Evolutionary conservation across 192 early-diverging fungal genomes (phyloP).

Genomic region (Umbelopsis sp.): DNA sequence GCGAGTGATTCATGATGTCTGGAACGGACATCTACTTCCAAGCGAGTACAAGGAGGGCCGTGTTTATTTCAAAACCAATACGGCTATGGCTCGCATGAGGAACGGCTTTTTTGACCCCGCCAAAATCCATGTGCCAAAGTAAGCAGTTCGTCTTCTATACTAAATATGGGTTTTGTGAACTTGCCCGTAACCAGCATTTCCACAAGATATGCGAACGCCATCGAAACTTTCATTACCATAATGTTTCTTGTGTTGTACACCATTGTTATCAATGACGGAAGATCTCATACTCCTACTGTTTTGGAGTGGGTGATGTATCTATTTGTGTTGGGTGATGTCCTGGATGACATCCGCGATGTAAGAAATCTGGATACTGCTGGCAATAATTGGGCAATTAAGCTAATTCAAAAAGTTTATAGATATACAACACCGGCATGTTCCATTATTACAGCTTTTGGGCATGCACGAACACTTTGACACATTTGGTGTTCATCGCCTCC

Average conservation of each 20-base stretch:
- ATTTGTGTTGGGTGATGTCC: conserved; percentile 2
- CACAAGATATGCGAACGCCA: conserved; percentile 14
- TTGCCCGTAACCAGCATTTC: neutral
- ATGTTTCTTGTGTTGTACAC: conserved; percentile 17
- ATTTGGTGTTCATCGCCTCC: conserved; percentile 17
- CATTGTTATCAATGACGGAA: conserved; percentile 10
- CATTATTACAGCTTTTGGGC: conserved; percentile 23
- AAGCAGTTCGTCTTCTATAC: neutral
- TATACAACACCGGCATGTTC: conserved; percentile 16
- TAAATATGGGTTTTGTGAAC: neutral
- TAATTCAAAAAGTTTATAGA: neutral
- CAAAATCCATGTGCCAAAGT: conserved; percentile 16
- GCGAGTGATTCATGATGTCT: conserved; percentile 17
- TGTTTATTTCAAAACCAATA: neutral
- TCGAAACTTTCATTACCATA: conserved; percentile 15
- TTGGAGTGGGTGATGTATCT: conserved; percentile 18
- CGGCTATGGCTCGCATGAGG: neutral
- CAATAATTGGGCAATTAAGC: neutral
- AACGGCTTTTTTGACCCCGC: neutral
- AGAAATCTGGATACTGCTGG: neutral
- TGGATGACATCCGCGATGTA: conserved; percentile 20
- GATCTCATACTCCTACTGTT: neutral
- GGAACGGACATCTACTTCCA: conserved; percentile 19
- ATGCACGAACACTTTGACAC: conserved; percentile 13
- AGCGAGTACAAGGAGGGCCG: neutral